Percentiles rank a stretch among this genome's conserved stretches.
phyloP scores from a whole-genome alignment of 1,284 basidiomycete genomes.

The Tilletia indica region DNA sequence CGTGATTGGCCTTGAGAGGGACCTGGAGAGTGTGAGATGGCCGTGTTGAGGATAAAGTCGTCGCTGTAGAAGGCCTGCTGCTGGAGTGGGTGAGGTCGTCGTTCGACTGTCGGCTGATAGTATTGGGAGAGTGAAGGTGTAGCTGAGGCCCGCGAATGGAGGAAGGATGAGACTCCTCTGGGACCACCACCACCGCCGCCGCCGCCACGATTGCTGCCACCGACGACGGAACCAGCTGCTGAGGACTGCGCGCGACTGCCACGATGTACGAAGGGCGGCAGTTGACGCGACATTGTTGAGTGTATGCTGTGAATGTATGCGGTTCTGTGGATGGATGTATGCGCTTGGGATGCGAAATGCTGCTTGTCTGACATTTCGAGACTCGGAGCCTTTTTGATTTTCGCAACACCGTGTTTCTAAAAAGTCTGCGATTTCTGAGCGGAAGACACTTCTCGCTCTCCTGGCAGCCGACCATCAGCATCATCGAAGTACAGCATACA shows the following conservation, averaged over 20 bases:
- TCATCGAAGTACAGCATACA: background rate
- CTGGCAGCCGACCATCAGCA: background rate
- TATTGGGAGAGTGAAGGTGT: background rate
- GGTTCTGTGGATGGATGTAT: no score
- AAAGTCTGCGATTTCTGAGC: no score
- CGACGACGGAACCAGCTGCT: background rate
- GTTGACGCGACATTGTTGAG: background rate
- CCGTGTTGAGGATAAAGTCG: background rate
- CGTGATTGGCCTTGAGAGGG: background rate
- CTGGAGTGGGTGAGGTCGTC: background rate
- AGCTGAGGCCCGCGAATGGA: background rate
- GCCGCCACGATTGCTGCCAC: no score
- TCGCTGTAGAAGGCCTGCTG: slow-evolving; percentile 9
- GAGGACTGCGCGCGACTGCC: background rate
- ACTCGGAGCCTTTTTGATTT: background rate
- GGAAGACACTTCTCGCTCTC: no score
- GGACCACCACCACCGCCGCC: no score
- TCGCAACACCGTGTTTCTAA: background rate
- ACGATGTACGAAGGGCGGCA: slow-evolving; percentile 6
- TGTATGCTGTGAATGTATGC: no score
- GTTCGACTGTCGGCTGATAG: background rate
- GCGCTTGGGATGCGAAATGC: no score
- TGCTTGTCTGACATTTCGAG: no score
- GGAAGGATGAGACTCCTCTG: no score
- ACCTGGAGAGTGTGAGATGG: background rate